Base-by-base conservation (phyloP, 768 basidiomycete species). In the Amylocystis lapponica region DNA sequence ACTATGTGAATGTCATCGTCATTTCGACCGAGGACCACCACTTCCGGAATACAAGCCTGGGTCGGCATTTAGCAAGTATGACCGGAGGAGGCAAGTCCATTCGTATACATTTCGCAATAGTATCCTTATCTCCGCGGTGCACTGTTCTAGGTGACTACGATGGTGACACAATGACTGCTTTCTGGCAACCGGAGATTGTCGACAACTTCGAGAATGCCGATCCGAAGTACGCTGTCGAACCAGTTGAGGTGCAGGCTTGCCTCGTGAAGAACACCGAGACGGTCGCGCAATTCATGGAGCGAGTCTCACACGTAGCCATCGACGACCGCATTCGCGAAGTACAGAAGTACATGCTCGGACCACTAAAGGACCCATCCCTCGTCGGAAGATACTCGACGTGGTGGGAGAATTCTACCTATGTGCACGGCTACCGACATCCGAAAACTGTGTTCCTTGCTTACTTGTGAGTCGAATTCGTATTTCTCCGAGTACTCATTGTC, bases 81-180 rank as follows among this genome's bases (percentile, higher is more conserved):
- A 66, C 86, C 16, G 79, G 75, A 30, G 81, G 81, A 44, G 83
- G 82, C 79, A 44, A 35, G 66, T 52, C 9, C 13, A 12, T 5
- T 34, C 5, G 7, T n/a, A 5, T n/a, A 9, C 26, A 21, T 1
- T 3, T n/a, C 22, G 25, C 19, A 23, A 20, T 19, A 1, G 17
- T 44, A 25, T 23, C n/a, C 27, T 37, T 4, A 35, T 32, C 17
- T 20, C 21, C 5, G 7, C 12, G 3, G 35, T n/a, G n/a, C n/a
- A n/a, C n/a, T n/a, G n/a, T 40, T 35, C 41, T 32, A 78, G 82
- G 83, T 17, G 84, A 86, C 48, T 84, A 84, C 49, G 84, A 86
- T 50, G 84, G 84, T 1, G 83, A 84, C 47, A 78, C 71, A 14
- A 74, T 71, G 4, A 59, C 70, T 6, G 71, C 75, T 1, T 78